phyloP scores from a whole-genome alignment of 371 early-diverging fungal species.

The Quaeritorhiza haematococci region DNA sequence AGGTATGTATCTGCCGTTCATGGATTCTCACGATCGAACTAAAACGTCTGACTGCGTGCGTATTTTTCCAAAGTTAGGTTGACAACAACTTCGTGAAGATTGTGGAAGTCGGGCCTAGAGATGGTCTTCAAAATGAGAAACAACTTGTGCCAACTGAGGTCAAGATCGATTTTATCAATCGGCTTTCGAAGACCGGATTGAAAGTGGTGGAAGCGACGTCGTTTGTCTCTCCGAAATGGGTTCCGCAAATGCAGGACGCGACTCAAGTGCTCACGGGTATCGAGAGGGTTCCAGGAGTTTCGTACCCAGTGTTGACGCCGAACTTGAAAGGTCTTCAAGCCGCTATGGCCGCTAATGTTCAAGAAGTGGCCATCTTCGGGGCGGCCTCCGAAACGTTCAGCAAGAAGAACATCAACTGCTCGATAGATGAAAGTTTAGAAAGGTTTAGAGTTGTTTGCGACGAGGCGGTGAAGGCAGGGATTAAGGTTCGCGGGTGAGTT shows the following conservation, averaged over 20 bases:
- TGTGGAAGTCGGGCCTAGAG: constrained; percentile 93
- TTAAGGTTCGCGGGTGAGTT: constrained; percentile 73
- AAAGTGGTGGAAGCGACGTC: constrained; percentile 85
- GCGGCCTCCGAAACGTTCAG: constrained; percentile 89
- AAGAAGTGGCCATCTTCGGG: constrained; percentile 90
- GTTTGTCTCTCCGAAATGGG: constrained; percentile 97
- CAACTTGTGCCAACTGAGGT: constrained; percentile 69
- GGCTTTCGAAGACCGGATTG: constrained; percentile 72
- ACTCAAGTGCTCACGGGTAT: constrained; percentile 69
- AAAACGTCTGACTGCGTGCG: too few relatives aligned
- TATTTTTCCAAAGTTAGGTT: too few relatives aligned
- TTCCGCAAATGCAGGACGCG: constrained; percentile 94
- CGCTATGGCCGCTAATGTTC: constrained; percentile 65
- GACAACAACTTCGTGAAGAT: constrained; percentile 64
- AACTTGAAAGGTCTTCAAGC: constrained; percentile 82
- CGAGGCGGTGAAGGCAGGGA: constrained; percentile 59
- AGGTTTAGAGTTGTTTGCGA: constrained; percentile 68
- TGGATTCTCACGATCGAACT: too few relatives aligned
- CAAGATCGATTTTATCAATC: constrained; percentile 81
- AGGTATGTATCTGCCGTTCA: too few relatives aligned
- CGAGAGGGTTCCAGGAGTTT: constrained; percentile 52
- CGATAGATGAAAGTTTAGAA: constrained; percentile 75
- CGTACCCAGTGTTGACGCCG: constrained; percentile 89
- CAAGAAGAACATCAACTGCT: constrained; percentile 88
- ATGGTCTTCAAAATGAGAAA: constrained; percentile 96